Base-by-base conservation (phyloP, 1,284 basidiomycete species). In the Ganoderma sinense region DNA sequence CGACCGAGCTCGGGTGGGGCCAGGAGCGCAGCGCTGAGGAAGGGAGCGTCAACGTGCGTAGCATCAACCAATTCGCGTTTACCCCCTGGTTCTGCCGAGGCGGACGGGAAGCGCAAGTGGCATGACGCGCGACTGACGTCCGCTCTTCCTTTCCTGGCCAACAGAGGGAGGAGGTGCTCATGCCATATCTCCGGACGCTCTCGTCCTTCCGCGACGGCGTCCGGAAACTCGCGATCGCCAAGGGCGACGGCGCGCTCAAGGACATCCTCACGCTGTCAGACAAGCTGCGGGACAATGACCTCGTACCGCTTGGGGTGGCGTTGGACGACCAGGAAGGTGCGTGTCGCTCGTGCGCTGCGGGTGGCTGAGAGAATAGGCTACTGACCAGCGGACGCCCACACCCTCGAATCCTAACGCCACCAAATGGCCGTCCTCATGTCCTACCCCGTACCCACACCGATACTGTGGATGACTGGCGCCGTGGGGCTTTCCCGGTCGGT, bases 311-410 rank as follows among this genome's bases (percentile, higher is more conserved):
- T 65, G 98, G 98, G 18, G 95, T 99, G 6, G 96, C 97, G 13
- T 85, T 99, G 55, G 98, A 99, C 78, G 98, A 99, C 82, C 95
- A 97, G 84, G 96, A 97, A 84, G 96, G 97, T 91, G 75, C 75
- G 81, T 76, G 33, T 36, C 7, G 36, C 36, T 36, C 36, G 60
- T 59, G 23, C 29, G 31, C 8, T 10, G 58, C 8, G n/a, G 1
- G 59, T 40, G 39, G 39, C 23, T 41, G 16, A 39, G 13, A n/a
- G 36, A 26, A 61, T 39, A 23, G n/a, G 39, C 59, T 26, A 26
- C 39, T 59, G 59, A 40, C 11, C n/a, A 29, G 10, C 23, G 36
- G 39, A 61, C 59, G 26, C 59, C 39, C n/a, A 39, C 14, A 61
- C 59, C 59, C 39, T 41, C 33, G 39, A 29, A 61, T 41, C 59